Evolutionary conservation across 352 stramenopile species (phyloP).

Genomic region (Pythium rhizo-oryzae): DNA sequence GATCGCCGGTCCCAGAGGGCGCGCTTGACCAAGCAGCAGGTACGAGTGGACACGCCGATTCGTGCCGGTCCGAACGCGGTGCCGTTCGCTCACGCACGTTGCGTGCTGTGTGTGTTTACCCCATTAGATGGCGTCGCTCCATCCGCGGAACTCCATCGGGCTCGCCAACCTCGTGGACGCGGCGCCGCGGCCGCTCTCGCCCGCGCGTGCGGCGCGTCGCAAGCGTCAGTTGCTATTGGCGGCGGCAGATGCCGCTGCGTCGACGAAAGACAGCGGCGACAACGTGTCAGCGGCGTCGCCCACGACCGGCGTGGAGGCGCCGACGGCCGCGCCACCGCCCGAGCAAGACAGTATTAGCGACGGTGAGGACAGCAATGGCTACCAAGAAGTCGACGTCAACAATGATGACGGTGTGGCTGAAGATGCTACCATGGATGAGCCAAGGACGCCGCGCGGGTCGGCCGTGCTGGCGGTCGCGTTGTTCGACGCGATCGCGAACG

Average conservation of each 20-base stretch:
- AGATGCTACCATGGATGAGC: neutral
- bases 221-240: neutral
- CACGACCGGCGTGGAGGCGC: neutral
- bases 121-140: neutral
- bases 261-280: slow-evolving; percentile 6
- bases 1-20: neutral
- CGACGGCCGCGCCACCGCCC: neutral
- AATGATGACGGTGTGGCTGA: neutral
- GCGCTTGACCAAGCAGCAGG: slow-evolving; percentile 17
- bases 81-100: neutral
- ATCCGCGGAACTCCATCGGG: slow-evolving; percentile 23
- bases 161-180: slow-evolving; percentile 30
- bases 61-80: neutral
- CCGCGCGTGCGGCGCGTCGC: neutral
- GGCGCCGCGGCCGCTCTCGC: slow-evolving; percentile 7
- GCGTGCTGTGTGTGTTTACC: neutral
- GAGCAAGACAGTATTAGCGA: neutral
- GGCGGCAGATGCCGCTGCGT: neutral
- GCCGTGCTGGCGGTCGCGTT: slow-evolving; percentile 12
- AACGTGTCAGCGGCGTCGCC: slow-evolving; percentile 8
- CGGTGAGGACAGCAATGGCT: neutral
- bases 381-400: neutral
- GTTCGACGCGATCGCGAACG: slow-evolving; percentile 23
- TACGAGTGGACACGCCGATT: neutral
- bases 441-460: slow-evolving; percentile 22